Conservation (phyloP, 148 eudicot species). For the Silene latifolia region DNA sequence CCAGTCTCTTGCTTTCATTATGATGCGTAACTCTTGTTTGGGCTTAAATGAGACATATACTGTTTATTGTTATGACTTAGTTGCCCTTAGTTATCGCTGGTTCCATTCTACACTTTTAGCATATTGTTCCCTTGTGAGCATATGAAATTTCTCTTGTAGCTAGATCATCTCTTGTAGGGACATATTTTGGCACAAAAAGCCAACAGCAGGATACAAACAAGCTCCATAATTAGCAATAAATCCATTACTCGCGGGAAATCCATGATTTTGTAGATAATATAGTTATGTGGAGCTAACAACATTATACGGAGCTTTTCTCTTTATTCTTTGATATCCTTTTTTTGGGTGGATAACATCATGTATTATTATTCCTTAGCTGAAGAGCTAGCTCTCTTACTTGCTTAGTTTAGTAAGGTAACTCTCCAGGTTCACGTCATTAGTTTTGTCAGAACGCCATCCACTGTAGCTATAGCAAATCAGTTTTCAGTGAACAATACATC, state of each 20-base stretch:
- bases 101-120: neutral
- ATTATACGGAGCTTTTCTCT: neutral
- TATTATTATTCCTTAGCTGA: neutral
- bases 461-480: neutral
- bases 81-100: neutral
- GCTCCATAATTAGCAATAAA: neutral
- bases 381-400: neutral
- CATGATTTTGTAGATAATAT: neutral
- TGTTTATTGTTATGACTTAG: neutral
- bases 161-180: neutral
- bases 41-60: neutral
- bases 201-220: neutral
- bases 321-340: neutral
- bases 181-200: neutral
- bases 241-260: neutral
- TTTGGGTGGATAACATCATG: neutral
- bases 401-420: neutral
- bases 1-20: neutral
- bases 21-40: neutral
- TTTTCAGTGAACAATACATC: slow-evolving; percentile 5
- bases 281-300: neutral
- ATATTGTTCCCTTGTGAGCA: neutral
- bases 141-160: neutral
- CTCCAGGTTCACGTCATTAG: neutral
- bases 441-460: neutral